phyloP scores from a whole-genome alignment of 1,284 basidiomycete genomes.

The Cutaneotrichosporon mucoides region DNA sequence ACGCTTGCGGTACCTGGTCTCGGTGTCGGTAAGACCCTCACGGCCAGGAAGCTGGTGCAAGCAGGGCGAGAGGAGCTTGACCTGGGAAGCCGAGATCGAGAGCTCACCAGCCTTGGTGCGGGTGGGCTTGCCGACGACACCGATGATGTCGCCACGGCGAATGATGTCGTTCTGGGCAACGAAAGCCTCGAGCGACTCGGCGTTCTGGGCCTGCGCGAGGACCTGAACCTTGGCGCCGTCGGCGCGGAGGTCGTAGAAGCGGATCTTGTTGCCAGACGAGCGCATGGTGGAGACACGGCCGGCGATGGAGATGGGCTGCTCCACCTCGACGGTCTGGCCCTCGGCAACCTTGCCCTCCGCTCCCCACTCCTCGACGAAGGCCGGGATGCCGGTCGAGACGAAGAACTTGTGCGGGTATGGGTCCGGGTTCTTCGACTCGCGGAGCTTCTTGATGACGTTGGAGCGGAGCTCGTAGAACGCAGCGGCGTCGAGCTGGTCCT shows the following conservation, averaged over 20 bases:
- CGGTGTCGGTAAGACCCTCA: conserved; percentile 88
- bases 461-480: conserved; percentile 96
- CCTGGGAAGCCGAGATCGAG: conserved; percentile 76
- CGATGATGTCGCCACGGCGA: conserved; percentile 93
- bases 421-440: conserved; percentile 78
- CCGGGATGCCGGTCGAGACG: conserved; percentile 71
- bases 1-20: conserved; percentile 96
- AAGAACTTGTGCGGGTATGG: conserved; percentile 99
- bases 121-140: conserved; percentile 80
- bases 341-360: conserved; percentile 62
- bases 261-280: conserved; percentile 73
- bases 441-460: conserved; percentile 79
- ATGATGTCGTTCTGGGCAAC: conserved; percentile 75
- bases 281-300: conserved; percentile 92
- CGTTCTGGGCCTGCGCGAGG: conserved; percentile 86
- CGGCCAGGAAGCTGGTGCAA: conserved; percentile 87
- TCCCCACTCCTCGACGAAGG: conserved; percentile 75
- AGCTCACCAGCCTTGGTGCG: conserved; percentile 97
- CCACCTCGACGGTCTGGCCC: conserved; percentile 29
- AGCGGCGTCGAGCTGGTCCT: conserved; percentile 49
- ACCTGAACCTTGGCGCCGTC: conserved; percentile 95
- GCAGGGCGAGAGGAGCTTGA: conserved; percentile 90
- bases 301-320: conserved; percentile 59
- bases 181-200: conserved; percentile 61
- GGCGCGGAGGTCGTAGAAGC: conserved; percentile 91